These are phyloP conservation scores for Neonectria hederae DNA, from an alignment of 2,329 filamentous ascomycete species.

Conservation along the genomic window DNA sequence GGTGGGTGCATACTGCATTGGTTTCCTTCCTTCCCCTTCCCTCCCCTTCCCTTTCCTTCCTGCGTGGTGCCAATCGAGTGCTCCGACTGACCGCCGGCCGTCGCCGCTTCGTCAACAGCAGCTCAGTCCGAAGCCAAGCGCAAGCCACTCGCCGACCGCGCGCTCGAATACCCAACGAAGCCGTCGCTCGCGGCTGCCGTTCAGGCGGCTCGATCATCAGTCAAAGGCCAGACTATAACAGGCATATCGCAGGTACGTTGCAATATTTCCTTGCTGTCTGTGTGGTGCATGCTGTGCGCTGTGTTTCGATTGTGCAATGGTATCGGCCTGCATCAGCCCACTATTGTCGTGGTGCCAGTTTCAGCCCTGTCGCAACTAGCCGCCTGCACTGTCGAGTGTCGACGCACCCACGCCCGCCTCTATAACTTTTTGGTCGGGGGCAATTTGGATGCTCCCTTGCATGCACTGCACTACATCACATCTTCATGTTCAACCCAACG, in stretches of 20 bases:
- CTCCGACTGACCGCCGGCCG: slow-evolving; percentile 27
- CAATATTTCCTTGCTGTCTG: not conserved
- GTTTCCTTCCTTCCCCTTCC: not conserved
- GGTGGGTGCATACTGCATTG: slow-evolving; percentile 45
- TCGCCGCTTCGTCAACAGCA: slow-evolving; percentile 48
- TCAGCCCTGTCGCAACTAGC: slow-evolving; percentile 20
- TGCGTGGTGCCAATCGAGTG: not conserved
- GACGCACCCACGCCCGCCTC: not conserved
- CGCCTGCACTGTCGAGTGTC: slow-evolving; percentile 20
- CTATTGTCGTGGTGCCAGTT: slow-evolving; percentile 14
- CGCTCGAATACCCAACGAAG: slow-evolving; percentile 59
- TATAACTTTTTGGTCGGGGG: slow-evolving; percentile 6
- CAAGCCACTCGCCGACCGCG: slow-evolving; percentile 65
- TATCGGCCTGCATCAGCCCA: slow-evolving; percentile 19
- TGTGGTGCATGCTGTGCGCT: not conserved
- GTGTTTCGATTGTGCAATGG: slow-evolving; percentile 14
- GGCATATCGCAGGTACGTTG: slow-evolving; percentile 45
- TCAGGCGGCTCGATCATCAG: slow-evolving; percentile 49
- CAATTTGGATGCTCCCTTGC: not conserved
- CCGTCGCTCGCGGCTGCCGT: slow-evolving; percentile 52
- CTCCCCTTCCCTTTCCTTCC: no score
- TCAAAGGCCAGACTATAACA: slow-evolving; percentile 57
- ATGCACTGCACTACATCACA: not conserved
- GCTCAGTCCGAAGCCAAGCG: slow-evolving; percentile 67
- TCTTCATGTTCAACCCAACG: not conserved